Evolutionary conservation across 768 basidiomycete genomes (phyloP).

Genomic region (Amanita fuliginea): DNA sequence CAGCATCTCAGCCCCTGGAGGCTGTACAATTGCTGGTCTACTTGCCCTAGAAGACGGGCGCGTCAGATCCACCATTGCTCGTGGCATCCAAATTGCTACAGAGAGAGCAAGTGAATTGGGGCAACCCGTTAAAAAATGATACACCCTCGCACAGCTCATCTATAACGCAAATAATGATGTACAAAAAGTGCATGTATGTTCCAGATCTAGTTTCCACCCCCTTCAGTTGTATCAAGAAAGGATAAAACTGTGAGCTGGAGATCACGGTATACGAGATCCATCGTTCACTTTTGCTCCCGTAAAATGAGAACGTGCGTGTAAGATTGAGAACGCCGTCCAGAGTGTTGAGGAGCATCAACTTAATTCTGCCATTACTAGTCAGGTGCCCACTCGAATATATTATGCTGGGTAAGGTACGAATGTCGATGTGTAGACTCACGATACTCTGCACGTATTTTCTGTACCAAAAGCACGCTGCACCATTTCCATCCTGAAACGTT

Average conservation of each 20-base stretch:
- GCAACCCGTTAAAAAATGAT: constrained; percentile 47
- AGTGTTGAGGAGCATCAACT: constrained; percentile 83
- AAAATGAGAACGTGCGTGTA: constrained; percentile 94
- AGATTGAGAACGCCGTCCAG: constrained; percentile 65
- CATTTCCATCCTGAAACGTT: constrained; percentile 4
- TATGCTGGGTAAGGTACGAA: neutral
- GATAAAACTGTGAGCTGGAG: constrained; percentile 24
- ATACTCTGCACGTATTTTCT: neutral
- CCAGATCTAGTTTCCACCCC: constrained; percentile 22
- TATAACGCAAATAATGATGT: neutral
- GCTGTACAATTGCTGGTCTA: constrained; percentile 97
- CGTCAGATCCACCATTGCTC: constrained; percentile 88
- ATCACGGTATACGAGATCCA: constrained; percentile 14
- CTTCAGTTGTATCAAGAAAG: constrained; percentile 17
- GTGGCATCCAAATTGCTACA: constrained; percentile 90
- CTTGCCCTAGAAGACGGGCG: constrained; percentile 89
- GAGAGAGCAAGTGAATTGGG: constrained; percentile 82
- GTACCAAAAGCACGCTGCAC: constrained; percentile 1
- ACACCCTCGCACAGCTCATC: neutral
- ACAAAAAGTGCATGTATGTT: constrained; percentile 10
- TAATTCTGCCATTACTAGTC: constrained; percentile 10
- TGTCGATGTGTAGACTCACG: neutral
- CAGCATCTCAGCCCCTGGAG: constrained; percentile 69
- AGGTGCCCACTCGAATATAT: neutral
- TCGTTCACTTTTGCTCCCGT: constrained; percentile 64